phyloP scores from a whole-genome alignment of 352 stramenopile genomes.

The Pythium folliculosum region DNA sequence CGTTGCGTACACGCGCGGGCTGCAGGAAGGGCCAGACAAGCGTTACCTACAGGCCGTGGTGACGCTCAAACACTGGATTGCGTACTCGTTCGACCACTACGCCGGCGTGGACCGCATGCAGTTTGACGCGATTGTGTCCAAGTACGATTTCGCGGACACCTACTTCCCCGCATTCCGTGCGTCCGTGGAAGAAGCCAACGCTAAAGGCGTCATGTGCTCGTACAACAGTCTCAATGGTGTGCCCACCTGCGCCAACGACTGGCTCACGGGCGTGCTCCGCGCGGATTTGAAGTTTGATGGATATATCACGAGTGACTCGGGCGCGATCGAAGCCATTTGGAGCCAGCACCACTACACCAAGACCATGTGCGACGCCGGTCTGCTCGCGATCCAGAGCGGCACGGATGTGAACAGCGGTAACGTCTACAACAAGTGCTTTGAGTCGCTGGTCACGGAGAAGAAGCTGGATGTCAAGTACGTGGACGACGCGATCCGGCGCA shows the following conservation, averaged over 20 bases:
- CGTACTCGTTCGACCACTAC: constrained; percentile 89
- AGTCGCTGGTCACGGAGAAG: constrained; percentile 50
- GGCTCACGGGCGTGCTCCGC: constrained; percentile 75
- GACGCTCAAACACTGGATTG: constrained; percentile 94
- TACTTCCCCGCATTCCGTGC: constrained; percentile 88
- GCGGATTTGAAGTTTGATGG: constrained; percentile 87
- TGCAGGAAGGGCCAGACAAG: constrained; percentile 81
- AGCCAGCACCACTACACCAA: constrained; percentile 78
- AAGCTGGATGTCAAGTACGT: constrained; percentile 50
- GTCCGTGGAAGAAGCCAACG: constrained; percentile 78
- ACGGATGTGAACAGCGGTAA: constrained; percentile 89
- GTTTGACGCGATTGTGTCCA: constrained; percentile 89
- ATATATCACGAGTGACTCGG: constrained; percentile 96
- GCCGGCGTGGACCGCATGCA: constrained; percentile 70
- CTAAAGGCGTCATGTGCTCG: constrained; percentile 93
- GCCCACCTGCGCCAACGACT: constrained; percentile 90
- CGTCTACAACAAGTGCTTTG: constrained; percentile 81
- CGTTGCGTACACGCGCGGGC: constrained; percentile 83
- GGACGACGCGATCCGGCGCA: constrained; percentile 61
- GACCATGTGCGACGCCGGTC: constrained; percentile 61
- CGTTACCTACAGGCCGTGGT: constrained; percentile 83
- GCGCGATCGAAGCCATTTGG: constrained; percentile 87
- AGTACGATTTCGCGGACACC: constrained; percentile 92
- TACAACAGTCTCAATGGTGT: constrained; percentile 96
- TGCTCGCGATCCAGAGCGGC: constrained; percentile 64